Evolutionary conservation across 1,284 basidiomycete genomes (phyloP).

Genomic region (Pseudozyma sp.): DNA sequence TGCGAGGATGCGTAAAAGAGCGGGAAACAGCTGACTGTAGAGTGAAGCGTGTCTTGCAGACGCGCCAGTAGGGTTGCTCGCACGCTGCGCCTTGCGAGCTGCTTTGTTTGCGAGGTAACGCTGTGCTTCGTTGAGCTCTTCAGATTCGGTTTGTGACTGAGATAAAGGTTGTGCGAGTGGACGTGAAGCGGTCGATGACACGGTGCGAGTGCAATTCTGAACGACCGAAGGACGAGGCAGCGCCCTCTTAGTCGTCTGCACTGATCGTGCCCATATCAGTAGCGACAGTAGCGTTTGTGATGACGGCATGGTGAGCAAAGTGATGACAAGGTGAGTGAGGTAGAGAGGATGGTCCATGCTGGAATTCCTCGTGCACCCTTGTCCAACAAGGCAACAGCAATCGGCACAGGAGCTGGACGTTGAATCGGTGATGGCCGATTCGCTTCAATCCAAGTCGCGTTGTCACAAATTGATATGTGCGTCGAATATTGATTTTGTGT

Average conservation of each 20-base stretch:
- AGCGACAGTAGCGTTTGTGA: background rate
- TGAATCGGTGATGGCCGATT: background rate
- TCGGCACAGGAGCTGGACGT: background rate
- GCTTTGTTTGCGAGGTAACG: constrained; percentile 43
- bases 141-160: constrained; percentile 1
- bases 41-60: constrained; percentile 53
- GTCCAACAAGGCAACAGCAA: background rate
- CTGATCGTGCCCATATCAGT: background rate
- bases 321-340: background rate
- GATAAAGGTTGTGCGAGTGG: constrained; percentile 11
- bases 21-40: constrained; percentile 61
- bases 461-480: background rate
- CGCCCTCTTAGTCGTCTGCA: background rate
- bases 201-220: background rate
- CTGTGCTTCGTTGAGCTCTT: constrained; percentile 41
- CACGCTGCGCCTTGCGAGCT: constrained; percentile 18
- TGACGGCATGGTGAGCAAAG: background rate
- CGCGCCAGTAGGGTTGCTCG: constrained; percentile 26
- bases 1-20: constrained; percentile 61
- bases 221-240: background rate
- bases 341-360: too few species aligned
- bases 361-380: background rate
- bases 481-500: constrained; percentile 2
- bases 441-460: background rate
- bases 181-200: constrained; percentile 8